These are phyloP conservation scores for Penicillium sp. DNA, from an alignment of 2,329 filamentous ascomycete genomes.

Conservation along the genomic window DNA sequence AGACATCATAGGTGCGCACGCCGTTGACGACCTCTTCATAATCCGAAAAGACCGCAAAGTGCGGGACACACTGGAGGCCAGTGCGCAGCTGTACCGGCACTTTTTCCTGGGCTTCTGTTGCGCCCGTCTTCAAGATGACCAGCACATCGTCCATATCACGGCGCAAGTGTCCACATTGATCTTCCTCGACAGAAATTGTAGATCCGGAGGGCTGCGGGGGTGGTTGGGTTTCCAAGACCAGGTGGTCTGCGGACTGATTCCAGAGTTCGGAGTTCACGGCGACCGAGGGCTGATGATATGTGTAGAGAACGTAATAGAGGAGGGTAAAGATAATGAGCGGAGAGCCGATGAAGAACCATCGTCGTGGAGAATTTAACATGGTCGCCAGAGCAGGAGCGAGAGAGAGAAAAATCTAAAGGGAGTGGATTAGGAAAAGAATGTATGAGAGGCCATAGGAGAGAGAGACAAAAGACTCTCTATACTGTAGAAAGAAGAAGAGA, in stretches of 20 bases:
- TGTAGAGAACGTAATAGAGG: slow-evolving; percentile 18
- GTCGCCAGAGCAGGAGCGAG: slow-evolving; percentile 3
- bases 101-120: slow-evolving; percentile 30
- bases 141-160: slow-evolving; percentile 27
- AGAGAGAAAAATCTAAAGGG: background rate
- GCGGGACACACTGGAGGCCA: slow-evolving; percentile 28
- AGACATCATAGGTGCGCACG: slow-evolving; percentile 25
- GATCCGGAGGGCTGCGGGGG: background rate
- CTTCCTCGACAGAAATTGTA: slow-evolving; percentile 7
- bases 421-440: slow-evolving; percentile 7
- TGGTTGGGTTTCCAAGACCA: slow-evolving; percentile 9
- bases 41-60: slow-evolving; percentile 32
- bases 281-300: slow-evolving; percentile 2
- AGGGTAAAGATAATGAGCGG: slow-evolving; percentile 21
- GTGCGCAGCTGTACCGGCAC: slow-evolving; percentile 30
- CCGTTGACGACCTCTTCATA: slow-evolving; percentile 29
- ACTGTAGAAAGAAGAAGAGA: background rate
- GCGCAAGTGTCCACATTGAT: slow-evolving; percentile 16
- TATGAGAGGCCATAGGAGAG: slow-evolving; percentile 5
- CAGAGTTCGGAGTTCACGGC: slow-evolving; percentile 3
- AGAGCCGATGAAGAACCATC: slow-evolving; percentile 26
- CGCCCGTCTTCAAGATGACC: slow-evolving; percentile 30
- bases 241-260: slow-evolving; percentile 4
- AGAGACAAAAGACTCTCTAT: background rate
- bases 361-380: slow-evolving; percentile 24